Evolutionary conservation across 805 yeast genomes (phyloP), one percentile per base, ranked within the genome.

Genomic region (Cyberlindnera maritima): DNA sequence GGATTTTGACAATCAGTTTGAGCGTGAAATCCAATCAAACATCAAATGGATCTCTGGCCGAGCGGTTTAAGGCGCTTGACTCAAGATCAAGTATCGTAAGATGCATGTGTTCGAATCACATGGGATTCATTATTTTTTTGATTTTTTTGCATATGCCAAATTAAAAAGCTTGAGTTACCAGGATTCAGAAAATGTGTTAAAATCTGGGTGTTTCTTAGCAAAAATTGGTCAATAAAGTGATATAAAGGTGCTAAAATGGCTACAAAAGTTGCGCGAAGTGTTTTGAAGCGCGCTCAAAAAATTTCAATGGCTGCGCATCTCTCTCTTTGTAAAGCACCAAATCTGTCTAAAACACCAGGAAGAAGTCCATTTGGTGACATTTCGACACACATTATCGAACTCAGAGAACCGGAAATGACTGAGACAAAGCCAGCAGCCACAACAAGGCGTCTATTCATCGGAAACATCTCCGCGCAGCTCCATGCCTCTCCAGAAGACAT

Each of bases 391-490:
- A 21, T 21, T 6, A 9, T 21, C 9, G 8, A 21, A 6, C 25
- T 21, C 25, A 21, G 25, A 21, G 25, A 5, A 21, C 25, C 25
- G 9, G 25, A 28, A 9, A 42, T 38, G 46, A 15, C 36, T 11
- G 49, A 41, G 26, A 18, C 41, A 19, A 3, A 4, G 11, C 21
- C 26, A 4, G 44, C 28, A 14, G 35, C 34, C 13, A 39, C 42
- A 10, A 41, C 48, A 26, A 55, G 55, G 48, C 53, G 84, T 41
- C 58, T 88, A 14, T 86, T 85, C 58, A 79, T 88, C 14, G 94
- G 96, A 8, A 76, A 80, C 46, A 75, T 88, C 31, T 81, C 94
- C 1, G 61, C 71, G 1, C 65, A 69, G 18, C 68, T 88, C 11
- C 74, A 76, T 2, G 68, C 69, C 1, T 68, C 71, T 21, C 62